phyloP scores from a whole-genome alignment of 2,329 filamentous ascomycete species.

The Fusarium brevicatenulatum region DNA sequence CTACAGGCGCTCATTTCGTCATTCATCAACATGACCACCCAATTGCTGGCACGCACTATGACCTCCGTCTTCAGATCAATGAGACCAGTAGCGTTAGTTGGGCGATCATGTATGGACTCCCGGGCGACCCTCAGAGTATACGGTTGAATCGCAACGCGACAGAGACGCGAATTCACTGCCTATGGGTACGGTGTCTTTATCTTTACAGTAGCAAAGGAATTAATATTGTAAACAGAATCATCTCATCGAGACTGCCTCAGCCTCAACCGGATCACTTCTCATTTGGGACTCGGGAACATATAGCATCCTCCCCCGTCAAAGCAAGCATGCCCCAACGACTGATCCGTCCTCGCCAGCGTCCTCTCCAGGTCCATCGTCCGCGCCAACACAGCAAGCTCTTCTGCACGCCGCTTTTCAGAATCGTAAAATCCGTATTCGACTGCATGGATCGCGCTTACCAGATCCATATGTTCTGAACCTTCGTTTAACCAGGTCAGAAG shows the following conservation, averaged over 20 bases:
- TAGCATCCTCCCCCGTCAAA: slow-evolving; percentile 58
- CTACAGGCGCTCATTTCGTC: slow-evolving; percentile 67
- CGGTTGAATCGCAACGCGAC: slow-evolving; percentile 68
- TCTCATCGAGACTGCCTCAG: slow-evolving; percentile 67
- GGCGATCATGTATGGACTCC: slow-evolving; percentile 71
- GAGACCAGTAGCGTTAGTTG: slow-evolving; percentile 72
- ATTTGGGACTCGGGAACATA: slow-evolving; percentile 73
- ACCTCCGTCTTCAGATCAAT: slow-evolving; percentile 76
- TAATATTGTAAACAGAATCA: slow-evolving; percentile 59
- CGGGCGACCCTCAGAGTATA: slow-evolving; percentile 65
- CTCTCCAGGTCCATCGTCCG: slow-evolving; percentile 30
- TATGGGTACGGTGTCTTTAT: slow-evolving; percentile 59
- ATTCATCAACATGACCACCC: slow-evolving; percentile 81
- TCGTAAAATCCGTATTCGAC: slow-evolving; percentile 65
- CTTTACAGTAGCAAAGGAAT: neutral
- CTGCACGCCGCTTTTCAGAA: slow-evolving; percentile 62
- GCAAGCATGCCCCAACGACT: slow-evolving; percentile 48
- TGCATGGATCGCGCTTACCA: slow-evolving; percentile 65
- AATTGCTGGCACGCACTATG: slow-evolving; percentile 74
- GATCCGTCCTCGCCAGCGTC: slow-evolving; percentile 42
- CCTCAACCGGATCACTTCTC: slow-evolving; percentile 65
- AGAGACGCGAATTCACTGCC: slow-evolving; percentile 69
- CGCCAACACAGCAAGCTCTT: slow-evolving; percentile 55
- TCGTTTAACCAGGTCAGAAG: slow-evolving; percentile 60
- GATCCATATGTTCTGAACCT: slow-evolving; percentile 64